phyloP scores from a whole-genome alignment of 257 asterid genomes.

The Galeopsis tetrahit region DNA sequence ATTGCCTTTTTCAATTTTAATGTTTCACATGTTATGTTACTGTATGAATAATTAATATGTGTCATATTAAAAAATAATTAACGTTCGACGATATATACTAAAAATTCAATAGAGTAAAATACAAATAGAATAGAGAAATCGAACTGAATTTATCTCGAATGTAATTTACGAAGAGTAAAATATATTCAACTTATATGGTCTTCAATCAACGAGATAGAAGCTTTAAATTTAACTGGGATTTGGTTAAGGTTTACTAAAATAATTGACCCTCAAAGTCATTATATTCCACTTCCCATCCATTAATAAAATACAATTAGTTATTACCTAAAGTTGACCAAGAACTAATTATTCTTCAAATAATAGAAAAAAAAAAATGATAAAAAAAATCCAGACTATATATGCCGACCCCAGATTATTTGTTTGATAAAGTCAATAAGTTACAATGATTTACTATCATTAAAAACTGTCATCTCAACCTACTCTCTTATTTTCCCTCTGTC shows the following conservation, averaged over 20 bases:
- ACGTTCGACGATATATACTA: too few species aligned
- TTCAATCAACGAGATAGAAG: too few species aligned
- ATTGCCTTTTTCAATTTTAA: too few species aligned
- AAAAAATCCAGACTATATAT: neutral
- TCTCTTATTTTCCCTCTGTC: neutral
- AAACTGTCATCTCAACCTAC: slow-evolving; percentile 26
- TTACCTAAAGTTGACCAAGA: slow-evolving; percentile 25
- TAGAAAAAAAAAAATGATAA: neutral
- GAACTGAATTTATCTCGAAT: too few species aligned
- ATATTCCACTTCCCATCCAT: slow-evolving; percentile 33
- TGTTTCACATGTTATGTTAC: too few species aligned
- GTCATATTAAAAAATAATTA: too few species aligned
- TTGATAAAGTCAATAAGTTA: slow-evolving; percentile 38
- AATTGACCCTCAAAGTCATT: slow-evolving; percentile 27
- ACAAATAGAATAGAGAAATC: too few species aligned
- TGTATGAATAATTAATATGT: too few species aligned
- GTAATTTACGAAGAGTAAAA: too few species aligned
- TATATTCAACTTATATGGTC: too few species aligned
- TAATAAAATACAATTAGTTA: neutral
- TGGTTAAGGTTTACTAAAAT: slow-evolving; percentile 39
- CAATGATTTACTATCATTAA: slow-evolving; percentile 29
- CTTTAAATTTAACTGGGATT: slow-evolving; percentile 29
- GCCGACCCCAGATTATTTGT: slow-evolving; percentile 15
- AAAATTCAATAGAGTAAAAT: too few species aligned
- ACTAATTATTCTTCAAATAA: neutral